Percentiles rank a stretch among this genome's conserved stretches.
Conservation (phyloP, 2,329 filamentous ascomycete genomes). For the Cytospora leucostoma region DNA sequence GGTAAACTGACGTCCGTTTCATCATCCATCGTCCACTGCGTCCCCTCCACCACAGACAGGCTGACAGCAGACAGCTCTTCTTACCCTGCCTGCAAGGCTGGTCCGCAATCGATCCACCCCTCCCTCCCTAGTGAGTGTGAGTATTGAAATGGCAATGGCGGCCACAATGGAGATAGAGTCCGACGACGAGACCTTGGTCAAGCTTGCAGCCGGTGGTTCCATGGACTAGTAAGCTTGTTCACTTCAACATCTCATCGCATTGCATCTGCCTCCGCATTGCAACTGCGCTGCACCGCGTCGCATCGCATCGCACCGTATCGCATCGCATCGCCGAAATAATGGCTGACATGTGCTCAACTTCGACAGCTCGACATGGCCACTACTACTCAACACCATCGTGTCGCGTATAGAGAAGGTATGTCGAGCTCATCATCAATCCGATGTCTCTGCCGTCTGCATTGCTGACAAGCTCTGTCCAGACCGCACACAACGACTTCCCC, state of each 20-base stretch:
- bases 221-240: slow-evolving; percentile 56
- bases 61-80: slow-evolving; percentile 15
- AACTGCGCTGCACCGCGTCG: background rate
- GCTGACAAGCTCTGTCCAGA: slow-evolving; percentile 50
- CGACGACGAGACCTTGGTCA: slow-evolving; percentile 51
- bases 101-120: background rate
- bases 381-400: slow-evolving; percentile 65
- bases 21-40: background rate
- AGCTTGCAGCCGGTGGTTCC: slow-evolving; percentile 51
- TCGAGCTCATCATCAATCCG: slow-evolving; percentile 2
- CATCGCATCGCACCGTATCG: background rate
- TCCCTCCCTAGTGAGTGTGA: slow-evolving; percentile 25
- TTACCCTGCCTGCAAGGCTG: background rate
- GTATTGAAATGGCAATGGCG: slow-evolving; percentile 29
- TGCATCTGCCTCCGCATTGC: background rate
- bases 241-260: background rate
- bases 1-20: background rate
- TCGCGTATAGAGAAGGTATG: slow-evolving; percentile 65
- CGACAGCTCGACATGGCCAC: slow-evolving; percentile 68
- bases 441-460: slow-evolving; percentile 1
- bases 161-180: slow-evolving; percentile 56
- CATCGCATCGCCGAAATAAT: background rate
- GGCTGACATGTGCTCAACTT: slow-evolving; percentile 35
- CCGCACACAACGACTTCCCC: slow-evolving; percentile 73
- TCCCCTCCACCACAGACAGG: background rate